Conservation (phyloP, 2,329 filamentous ascomycete genomes). For the Beauveria asiatica region DNA sequence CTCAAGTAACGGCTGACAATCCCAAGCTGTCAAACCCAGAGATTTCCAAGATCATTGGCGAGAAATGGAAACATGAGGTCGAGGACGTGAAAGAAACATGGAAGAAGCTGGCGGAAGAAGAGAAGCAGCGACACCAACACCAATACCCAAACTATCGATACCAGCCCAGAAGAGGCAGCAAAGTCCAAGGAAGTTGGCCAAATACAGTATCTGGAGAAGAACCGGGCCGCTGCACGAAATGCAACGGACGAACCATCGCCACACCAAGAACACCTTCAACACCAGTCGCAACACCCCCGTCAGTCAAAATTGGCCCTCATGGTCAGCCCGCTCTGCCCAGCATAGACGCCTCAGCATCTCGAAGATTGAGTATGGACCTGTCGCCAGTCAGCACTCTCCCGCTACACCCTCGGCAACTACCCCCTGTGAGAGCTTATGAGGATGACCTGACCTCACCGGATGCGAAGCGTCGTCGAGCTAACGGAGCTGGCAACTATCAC, state of each 20-base stretch:
- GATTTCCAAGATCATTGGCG: constrained; percentile 93
- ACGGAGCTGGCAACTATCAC: constrained; percentile 30
- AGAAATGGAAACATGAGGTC: constrained; percentile 76
- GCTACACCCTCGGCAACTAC: constrained; percentile 16
- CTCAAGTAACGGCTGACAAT: constrained; percentile 68
- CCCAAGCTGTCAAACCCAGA: constrained; percentile 92
- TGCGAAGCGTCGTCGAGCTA: constrained; percentile 54
- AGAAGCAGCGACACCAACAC: constrained; percentile 80
- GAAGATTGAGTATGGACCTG: constrained; percentile 22
- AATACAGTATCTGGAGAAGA: constrained; percentile 35
- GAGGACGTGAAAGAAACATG: constrained; percentile 72
- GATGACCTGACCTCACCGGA: constrained; percentile 40
- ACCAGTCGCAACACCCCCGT: constrained; percentile 31
- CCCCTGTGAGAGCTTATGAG: constrained; percentile 21
- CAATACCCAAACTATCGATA: constrained; percentile 94
- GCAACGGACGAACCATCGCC: constrained; percentile 58
- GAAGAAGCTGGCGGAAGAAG: constrained; percentile 86
- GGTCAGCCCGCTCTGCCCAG: constrained; percentile 14
- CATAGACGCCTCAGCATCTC: constrained; percentile 18
- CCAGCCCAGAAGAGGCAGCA: constrained; percentile 63
- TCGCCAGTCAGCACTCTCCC: constrained; percentile 18
- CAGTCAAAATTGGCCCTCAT: constrained; percentile 20
- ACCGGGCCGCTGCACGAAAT: constrained; percentile 57
- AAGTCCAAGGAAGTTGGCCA: constrained; percentile 23
- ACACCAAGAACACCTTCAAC: constrained; percentile 52